Conservation (phyloP, 345 rosid species). For the Brassica incana region DNA sequence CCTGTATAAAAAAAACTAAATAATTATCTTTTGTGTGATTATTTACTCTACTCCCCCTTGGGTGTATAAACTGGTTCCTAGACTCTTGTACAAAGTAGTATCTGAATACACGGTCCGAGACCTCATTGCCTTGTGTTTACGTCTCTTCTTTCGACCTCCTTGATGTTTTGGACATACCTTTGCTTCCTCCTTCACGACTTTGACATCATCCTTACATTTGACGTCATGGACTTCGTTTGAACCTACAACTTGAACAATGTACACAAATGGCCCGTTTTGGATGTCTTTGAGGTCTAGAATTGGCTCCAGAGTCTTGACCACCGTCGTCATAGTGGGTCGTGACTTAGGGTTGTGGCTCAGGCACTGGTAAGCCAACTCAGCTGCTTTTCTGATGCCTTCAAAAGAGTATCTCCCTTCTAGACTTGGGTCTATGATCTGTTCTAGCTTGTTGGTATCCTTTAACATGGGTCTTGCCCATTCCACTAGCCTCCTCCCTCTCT, state of each 20-base stretch:
- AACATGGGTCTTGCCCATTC: constrained; percentile 74
- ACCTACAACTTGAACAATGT: constrained; percentile 34
- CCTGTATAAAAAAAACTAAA: constrained; percentile 26
- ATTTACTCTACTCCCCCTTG: constrained; percentile 27
- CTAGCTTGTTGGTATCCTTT: constrained; percentile 57
- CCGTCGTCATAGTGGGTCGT: constrained; percentile 68
- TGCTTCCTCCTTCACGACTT: constrained; percentile 16
- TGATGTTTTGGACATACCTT: constrained; percentile 23
- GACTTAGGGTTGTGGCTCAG: constrained; percentile 64
- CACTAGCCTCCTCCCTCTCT: constrained; percentile 59
- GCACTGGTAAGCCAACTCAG: constrained; percentile 64
- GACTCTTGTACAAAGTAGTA: constrained; percentile 59
- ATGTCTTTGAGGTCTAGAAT: constrained; percentile 60
- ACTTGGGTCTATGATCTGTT: constrained; percentile 58
- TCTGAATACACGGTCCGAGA: constrained; percentile 70
- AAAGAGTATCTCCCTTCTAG: constrained; percentile 68
- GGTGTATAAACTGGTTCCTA: constrained; percentile 60
- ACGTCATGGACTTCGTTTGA: constrained; percentile 19
- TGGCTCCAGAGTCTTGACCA: constrained; percentile 58
- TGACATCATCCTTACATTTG: constrained; percentile 32
- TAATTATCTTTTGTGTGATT: neutral
- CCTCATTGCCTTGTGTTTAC: constrained; percentile 44
- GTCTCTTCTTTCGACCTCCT: constrained; percentile 40
- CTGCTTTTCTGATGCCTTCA: constrained; percentile 64
- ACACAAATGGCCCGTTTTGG: constrained; percentile 43